A percentile compares a stretch with the other conserved stretches of the same genome.
phyloP scores from a whole-genome alignment of 2,329 filamentous ascomycete genomes.

The Aulographum hederae region DNA sequence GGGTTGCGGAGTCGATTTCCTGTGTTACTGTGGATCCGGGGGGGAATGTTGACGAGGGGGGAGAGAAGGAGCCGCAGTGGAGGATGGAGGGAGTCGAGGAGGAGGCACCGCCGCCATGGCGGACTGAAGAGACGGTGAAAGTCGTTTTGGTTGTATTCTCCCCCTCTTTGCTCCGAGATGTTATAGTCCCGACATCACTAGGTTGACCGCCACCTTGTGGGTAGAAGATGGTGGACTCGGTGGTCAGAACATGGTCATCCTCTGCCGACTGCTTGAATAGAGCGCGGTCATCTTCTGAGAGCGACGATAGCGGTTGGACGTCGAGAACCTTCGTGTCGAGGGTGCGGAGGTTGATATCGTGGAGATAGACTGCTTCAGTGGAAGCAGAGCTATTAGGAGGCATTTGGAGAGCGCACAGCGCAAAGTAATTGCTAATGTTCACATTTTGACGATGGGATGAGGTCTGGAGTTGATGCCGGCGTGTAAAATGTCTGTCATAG shows the following conservation, averaged over 20 bases:
- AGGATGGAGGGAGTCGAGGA: constrained; percentile 37
- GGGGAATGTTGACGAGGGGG: constrained; percentile 16
- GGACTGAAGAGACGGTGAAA: constrained; percentile 39
- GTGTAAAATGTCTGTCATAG: too few relatives aligned
- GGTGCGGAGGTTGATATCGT: too few relatives aligned
- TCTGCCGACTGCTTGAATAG: not conserved
- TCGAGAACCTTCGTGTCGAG: too few relatives aligned
- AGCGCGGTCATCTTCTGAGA: too few relatives aligned
- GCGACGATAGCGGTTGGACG: too few relatives aligned
- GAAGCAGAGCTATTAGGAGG: too few relatives aligned
- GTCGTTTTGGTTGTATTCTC: constrained; percentile 7
- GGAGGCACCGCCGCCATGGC: constrained; percentile 32
- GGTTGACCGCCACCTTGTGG: constrained; percentile 60
- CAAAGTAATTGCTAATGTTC: too few relatives aligned
- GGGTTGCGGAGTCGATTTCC: constrained; percentile 39
- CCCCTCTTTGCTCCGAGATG: constrained; percentile 6
- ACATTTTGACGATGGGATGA: too few relatives aligned
- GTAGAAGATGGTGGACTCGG: constrained; percentile 53
- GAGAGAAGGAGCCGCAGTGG: constrained; percentile 42
- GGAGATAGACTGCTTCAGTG: too few relatives aligned
- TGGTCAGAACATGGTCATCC: constrained; percentile 34
- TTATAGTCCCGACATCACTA: constrained; percentile 44
- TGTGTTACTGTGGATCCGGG: constrained; percentile 32
- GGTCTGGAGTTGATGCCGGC: too few relatives aligned
- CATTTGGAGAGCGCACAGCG: too few relatives aligned